phyloP scores from a whole-genome alignment of 2,329 filamentous ascomycete species.

The Sclerotinia sclerotiorum region DNA sequence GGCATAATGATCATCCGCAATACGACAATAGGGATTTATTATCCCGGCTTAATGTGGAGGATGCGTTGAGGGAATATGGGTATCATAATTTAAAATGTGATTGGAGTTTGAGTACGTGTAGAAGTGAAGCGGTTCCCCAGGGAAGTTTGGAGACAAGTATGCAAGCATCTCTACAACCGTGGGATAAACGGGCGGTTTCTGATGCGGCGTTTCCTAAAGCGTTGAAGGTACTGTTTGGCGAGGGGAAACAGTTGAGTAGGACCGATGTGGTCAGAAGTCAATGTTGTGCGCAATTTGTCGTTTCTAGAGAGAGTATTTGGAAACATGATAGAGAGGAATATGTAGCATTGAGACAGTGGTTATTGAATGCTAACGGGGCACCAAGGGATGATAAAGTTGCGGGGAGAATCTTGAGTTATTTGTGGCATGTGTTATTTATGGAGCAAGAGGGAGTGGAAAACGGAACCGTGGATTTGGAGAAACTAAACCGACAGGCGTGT shows the following conservation, averaged over 20 bases:
- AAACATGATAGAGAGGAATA: conserved; percentile 52
- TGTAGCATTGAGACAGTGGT: conserved; percentile 53
- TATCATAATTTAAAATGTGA: conserved; percentile 53
- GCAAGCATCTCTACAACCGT: conserved; percentile 44
- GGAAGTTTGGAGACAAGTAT: conserved; percentile 45
- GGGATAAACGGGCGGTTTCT: conserved; percentile 45
- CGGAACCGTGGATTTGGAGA: conserved; percentile 27
- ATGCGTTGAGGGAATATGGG: conserved; percentile 43
- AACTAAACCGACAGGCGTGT: conserved; percentile 31
- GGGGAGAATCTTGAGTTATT: conserved; percentile 49
- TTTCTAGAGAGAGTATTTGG: conserved; percentile 49
- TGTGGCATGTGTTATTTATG: conserved; percentile 52
- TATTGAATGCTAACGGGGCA: conserved; percentile 46
- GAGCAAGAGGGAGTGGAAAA: conserved; percentile 21
- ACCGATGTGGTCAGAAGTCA: conserved; percentile 48
- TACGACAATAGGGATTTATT: conserved; percentile 49
- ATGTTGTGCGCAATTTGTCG: conserved; percentile 59
- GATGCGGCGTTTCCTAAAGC: conserved; percentile 43
- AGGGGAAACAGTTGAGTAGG: conserved; percentile 44
- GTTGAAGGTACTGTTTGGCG: conserved; percentile 42
- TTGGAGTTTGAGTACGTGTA: conserved; percentile 48
- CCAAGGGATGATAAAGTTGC: conserved; percentile 46
- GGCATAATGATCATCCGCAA: conserved; percentile 47
- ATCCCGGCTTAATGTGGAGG: conserved; percentile 42
- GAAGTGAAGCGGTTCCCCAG: conserved; percentile 41